Evolutionary conservation across 768 basidiomycete species (phyloP).

Genomic region (Trametopsis cervina): DNA sequence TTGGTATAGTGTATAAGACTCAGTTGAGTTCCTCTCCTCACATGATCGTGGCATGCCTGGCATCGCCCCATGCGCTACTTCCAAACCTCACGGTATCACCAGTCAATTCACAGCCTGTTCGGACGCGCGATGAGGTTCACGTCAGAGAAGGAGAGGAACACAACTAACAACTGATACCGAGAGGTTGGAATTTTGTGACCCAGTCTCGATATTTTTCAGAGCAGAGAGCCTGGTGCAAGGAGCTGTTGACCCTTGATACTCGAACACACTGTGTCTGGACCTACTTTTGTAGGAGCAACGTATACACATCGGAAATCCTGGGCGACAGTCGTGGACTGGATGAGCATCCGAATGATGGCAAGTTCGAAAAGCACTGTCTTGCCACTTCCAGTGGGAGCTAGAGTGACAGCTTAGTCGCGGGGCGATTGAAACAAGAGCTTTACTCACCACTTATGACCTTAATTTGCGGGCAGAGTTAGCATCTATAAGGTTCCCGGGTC

Average conservation of each 20-base stretch:
- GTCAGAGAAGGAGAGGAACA: too few species aligned
- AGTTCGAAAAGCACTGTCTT: conserved; percentile 96
- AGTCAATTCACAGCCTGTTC: conserved; percentile 78
- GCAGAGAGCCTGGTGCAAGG: conserved; percentile 64
- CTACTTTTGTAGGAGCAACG: conserved; percentile 87
- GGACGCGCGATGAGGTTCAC: conserved; percentile 3
- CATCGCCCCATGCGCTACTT: conserved; percentile 62
- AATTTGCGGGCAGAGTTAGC: background rate
- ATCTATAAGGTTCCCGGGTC: background rate
- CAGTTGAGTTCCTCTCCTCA: conserved; percentile 33
- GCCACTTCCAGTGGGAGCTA: conserved; percentile 94
- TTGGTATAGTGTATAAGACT: background rate
- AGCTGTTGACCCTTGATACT: background rate
- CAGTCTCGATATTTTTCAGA: conserved; percentile 82
- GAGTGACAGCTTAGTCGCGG: background rate
- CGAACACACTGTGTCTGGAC: background rate
- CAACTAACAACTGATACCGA: conserved; percentile 68
- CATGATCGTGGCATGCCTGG: conserved; percentile 77
- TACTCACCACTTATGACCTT: conserved; percentile 67
- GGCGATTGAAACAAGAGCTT: conserved; percentile 9
- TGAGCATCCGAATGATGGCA: conserved; percentile 71
- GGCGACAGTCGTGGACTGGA: conserved; percentile 29
- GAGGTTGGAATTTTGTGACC: conserved; percentile 66
- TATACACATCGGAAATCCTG: conserved; percentile 71
- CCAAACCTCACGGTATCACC: conserved; percentile 79